phyloP scores from a whole-genome alignment of 169 alveolate genomes.

The Cryptosporidium sp. region DNA sequence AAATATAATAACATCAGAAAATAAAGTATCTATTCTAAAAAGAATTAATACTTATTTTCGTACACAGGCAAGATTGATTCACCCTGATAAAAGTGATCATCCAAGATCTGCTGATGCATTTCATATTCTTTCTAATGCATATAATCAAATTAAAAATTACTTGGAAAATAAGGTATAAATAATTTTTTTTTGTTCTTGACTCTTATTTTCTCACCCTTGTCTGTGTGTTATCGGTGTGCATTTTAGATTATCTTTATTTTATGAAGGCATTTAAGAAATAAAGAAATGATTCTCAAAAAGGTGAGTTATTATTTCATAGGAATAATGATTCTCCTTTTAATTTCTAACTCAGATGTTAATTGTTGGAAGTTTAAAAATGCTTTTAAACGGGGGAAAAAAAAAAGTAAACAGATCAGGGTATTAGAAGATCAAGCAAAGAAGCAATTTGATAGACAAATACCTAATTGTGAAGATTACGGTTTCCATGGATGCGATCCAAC shows the following conservation, averaged over 20 bases:
- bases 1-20: slow-evolving; percentile 15
- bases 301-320: slow-evolving; percentile 30
- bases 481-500: slow-evolving; percentile 75
- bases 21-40: slow-evolving; percentile 33
- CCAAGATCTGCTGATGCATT: slow-evolving; percentile 74
- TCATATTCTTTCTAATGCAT: slow-evolving; percentile 63
- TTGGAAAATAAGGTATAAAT: slow-evolving; percentile 19
- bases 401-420: slow-evolving; percentile 50
- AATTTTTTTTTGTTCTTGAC: neutral
- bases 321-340: slow-evolving; percentile 31
- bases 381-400: slow-evolving; percentile 17
- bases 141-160: slow-evolving; percentile 47
- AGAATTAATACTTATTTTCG: slow-evolving; percentile 42
- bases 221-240: slow-evolving; percentile 55
- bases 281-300: slow-evolving; percentile 11
- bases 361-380: slow-evolving; percentile 43
- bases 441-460: slow-evolving; percentile 70
- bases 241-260: neutral
- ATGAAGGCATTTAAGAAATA: neutral
- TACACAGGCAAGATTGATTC: slow-evolving; percentile 59
- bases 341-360: neutral
- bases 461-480: slow-evolving; percentile 73
- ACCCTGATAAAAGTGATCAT: slow-evolving; percentile 65
- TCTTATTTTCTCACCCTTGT: slow-evolving; percentile 24
- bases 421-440: slow-evolving; percentile 66